A percentile compares a stretch with the other conserved stretches of the same genome.
Conservation (phyloP, 164 flowering plant species). For the Euptelea pleiosperma region DNA sequence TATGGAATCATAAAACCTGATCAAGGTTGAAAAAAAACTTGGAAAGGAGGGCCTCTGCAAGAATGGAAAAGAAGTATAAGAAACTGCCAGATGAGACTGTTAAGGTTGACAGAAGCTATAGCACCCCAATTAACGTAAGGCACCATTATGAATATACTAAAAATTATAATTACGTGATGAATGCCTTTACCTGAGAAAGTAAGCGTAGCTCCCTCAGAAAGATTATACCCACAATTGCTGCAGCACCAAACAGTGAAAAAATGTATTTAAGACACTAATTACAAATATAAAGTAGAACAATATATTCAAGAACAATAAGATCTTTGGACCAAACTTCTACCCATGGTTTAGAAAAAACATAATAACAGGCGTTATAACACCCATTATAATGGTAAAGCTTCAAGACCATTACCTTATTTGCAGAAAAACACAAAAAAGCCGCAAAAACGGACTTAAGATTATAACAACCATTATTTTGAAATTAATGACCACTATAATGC, state of each 20-base stretch:
- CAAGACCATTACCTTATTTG: too few species aligned
- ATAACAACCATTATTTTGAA: too few species aligned
- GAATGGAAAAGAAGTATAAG: conserved; percentile 10
- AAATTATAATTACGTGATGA: not conserved
- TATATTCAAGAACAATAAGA: too few species aligned
- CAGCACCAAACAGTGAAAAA: conserved; percentile 18
- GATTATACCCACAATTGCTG: conserved; percentile 61
- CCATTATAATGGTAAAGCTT: too few species aligned
- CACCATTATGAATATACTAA: not conserved
- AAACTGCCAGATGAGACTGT: not conserved
- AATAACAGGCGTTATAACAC: too few species aligned
- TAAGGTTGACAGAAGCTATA: not conserved
- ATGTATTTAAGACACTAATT: not conserved
- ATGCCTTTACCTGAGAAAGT: conserved; percentile 43
- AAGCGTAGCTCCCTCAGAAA: conserved; percentile 51
- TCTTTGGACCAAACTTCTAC: too few species aligned
- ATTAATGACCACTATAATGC: too few species aligned
- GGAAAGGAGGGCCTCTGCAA: conserved; percentile 47
- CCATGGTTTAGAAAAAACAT: too few species aligned
- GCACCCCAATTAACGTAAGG: not conserved
- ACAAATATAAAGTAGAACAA: not conserved
- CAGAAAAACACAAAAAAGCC: too few species aligned
- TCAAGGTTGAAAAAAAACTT: conserved; percentile 24
- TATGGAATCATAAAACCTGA: conserved; percentile 35
- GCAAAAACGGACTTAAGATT: too few species aligned